Percentiles rank a stretch among this genome's conserved stretches.
These are phyloP conservation scores for Suhomyces taliae DNA, from an alignment of 1,139 yeast species.

Conservation along the genomic window DNA sequence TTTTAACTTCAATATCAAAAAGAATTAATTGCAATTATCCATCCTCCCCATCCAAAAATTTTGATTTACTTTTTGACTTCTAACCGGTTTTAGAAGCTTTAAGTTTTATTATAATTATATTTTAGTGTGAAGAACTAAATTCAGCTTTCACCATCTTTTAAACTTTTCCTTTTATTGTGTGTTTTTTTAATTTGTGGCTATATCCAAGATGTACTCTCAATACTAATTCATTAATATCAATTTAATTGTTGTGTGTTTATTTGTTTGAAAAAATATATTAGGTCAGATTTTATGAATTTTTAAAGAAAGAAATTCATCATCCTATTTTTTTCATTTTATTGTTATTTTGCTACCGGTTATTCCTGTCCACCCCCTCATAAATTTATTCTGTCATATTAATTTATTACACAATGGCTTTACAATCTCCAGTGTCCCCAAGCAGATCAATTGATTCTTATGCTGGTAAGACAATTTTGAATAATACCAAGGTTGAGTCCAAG, in stretches of 20 bases:
- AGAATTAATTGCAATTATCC: neutral
- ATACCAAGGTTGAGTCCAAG: slow-evolving; percentile 3
- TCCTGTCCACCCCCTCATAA: neutral
- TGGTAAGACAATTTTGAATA: neutral
- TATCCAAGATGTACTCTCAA: slow-evolving; percentile 1
- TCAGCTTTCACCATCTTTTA: neutral
- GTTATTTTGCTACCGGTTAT: slow-evolving; percentile 9
- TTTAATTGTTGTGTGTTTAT: neutral
- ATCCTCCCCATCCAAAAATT: neutral
- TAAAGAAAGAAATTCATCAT: neutral
- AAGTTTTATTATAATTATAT: neutral
- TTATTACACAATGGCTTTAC: slow-evolving; percentile 7
- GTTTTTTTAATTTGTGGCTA: neutral
- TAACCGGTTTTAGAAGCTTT: neutral
- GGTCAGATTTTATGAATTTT: neutral
- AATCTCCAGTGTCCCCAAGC: slow-evolving; percentile 13
- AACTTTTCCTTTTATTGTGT: neutral
- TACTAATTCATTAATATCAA: neutral
- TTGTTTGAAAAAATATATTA: neutral
- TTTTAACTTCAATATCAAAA: neutral
- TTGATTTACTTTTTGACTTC: neutral
- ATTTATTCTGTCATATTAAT: neutral
- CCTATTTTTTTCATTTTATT: slow-evolving; percentile 3
- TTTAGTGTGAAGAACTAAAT: neutral
- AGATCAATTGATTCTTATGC: neutral